A percentile compares a stretch with the other conserved stretches of the same genome.
Evolutionary conservation across 805 yeast species (phyloP).

Genomic region (Saturnispora sanitii): DNA sequence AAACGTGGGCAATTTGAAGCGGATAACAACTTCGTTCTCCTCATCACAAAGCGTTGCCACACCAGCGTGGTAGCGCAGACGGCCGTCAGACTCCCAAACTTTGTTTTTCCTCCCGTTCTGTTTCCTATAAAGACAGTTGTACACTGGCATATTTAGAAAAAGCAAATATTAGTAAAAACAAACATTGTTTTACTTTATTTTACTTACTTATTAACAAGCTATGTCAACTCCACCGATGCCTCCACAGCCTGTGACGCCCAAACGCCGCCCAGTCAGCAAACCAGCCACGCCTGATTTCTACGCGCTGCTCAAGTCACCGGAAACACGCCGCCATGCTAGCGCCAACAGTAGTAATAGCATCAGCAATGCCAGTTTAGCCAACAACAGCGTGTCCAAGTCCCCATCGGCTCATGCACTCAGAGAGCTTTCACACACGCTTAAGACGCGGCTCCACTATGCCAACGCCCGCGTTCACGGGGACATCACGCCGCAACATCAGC

Average conservation of each 20-base stretch:
- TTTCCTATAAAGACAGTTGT: slow-evolving; percentile 5
- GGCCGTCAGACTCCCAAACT: slow-evolving; percentile 7
- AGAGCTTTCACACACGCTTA: slow-evolving; percentile 29
- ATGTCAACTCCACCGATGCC: slow-evolving; percentile 19
- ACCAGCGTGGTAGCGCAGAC: not conserved
- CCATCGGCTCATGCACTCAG: slow-evolving; percentile 24
- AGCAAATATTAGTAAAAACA: not conserved
- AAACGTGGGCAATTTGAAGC: slow-evolving; percentile 5
- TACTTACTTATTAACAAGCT: slow-evolving; percentile 18
- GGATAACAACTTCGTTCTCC: slow-evolving; percentile 2
- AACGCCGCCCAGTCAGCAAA: slow-evolving; percentile 19
- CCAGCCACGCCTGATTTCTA: slow-evolving; percentile 23
- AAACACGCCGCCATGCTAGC: slow-evolving; percentile 12
- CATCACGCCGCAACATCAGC: slow-evolving; percentile 11
- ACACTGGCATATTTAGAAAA: not conserved
- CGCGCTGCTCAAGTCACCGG: slow-evolving; percentile 29
- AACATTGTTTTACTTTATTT: not conserved
- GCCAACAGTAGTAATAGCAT: slow-evolving; percentile 23
- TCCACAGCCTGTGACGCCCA: slow-evolving; percentile 20
- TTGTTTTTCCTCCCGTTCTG: slow-evolving; percentile 8
- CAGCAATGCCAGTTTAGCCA: too few relatives aligned
- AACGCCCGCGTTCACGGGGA: slow-evolving; percentile 28
- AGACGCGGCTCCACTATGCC: slow-evolving; percentile 29
- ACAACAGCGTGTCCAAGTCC: slow-evolving; percentile 19
- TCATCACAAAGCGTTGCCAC: slow-evolving; percentile 4